A percentile compares a stretch with the other conserved stretches of the same genome.
phyloP scores from a whole-genome alignment of 2,329 filamentous ascomycete species.

The Sarocladium brachiariae region DNA sequence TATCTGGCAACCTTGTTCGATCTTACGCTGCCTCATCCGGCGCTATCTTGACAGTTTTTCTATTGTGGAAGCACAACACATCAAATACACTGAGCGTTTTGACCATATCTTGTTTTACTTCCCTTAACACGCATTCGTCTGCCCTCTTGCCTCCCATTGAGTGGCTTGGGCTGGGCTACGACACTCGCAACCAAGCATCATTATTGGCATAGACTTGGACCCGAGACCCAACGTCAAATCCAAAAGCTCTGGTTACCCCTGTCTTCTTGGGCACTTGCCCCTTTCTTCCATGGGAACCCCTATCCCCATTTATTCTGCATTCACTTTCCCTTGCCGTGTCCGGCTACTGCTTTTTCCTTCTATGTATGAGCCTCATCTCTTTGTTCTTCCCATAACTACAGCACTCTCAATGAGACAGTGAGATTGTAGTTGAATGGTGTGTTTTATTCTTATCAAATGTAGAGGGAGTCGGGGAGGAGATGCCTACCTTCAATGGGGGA shows the following conservation, averaged over 20 bases:
- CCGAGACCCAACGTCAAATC: background rate
- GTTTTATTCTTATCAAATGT: background rate
- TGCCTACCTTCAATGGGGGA: no score
- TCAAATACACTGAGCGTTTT: slow-evolving; percentile 3
- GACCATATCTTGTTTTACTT: background rate
- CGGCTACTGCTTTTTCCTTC: background rate
- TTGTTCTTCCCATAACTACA: background rate
- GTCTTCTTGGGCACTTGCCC: background rate
- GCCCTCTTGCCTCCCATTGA: background rate
- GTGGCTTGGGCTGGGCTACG: background rate
- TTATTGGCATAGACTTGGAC: slow-evolving; percentile 3
- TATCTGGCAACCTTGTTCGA: background rate
- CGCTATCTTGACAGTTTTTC: background rate
- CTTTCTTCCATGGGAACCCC: background rate
- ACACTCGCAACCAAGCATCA: background rate
- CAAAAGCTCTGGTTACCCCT: background rate
- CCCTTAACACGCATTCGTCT: background rate
- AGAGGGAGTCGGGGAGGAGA: background rate
- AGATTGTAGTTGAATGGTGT: background rate
- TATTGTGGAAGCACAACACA: background rate
- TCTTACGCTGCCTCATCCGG: background rate
- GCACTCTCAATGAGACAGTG: background rate
- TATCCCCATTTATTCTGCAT: background rate
- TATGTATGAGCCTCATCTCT: background rate
- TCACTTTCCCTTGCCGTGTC: background rate